Percentiles rank a stretch among this genome's conserved stretches.
Evolutionary conservation across 1,139 yeast genomes (phyloP).

Genomic region (Nakaseomyces sp.): DNA sequence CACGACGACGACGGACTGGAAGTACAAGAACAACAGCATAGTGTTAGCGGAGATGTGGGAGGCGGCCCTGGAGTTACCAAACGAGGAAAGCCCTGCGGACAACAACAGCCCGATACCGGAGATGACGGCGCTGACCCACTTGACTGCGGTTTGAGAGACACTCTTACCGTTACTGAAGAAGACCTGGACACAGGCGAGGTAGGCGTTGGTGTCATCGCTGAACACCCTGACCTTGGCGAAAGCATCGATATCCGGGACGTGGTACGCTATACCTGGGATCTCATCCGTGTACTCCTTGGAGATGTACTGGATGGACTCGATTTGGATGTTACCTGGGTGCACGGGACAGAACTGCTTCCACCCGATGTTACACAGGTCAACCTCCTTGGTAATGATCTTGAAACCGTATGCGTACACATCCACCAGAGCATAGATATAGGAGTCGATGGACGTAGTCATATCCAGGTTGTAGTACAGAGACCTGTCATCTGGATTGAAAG

Average conservation of each 20-base stretch:
- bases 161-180: constrained; percentile 65
- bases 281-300: constrained; percentile 37
- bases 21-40: constrained; percentile 61
- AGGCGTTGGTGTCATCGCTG: constrained; percentile 30
- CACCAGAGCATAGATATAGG: constrained; percentile 49
- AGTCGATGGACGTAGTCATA: constrained; percentile 51
- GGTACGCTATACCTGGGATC: constrained; percentile 65
- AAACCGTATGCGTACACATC: constrained; percentile 73
- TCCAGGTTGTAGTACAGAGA: constrained; percentile 55
- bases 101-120: constrained; percentile 70
- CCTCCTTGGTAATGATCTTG: constrained; percentile 42
- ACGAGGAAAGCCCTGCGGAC: constrained; percentile 60
- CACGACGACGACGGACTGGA: constrained; percentile 68
- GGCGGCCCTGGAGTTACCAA: constrained; percentile 74
- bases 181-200: constrained; percentile 62
- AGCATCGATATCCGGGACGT: constrained; percentile 74
- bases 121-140: constrained; percentile 76
- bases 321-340: constrained; percentile 59
- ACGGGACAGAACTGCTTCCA: constrained; percentile 80
- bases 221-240: constrained; percentile 45
- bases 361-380: constrained; percentile 47
- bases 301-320: constrained; percentile 57
- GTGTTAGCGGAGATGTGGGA: constrained; percentile 71
- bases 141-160: constrained; percentile 64
- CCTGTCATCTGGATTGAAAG: constrained; percentile 56